Base-by-base conservation (phyloP, 2,329 filamentous ascomycete species). In the Fusarium sp. region DNA sequence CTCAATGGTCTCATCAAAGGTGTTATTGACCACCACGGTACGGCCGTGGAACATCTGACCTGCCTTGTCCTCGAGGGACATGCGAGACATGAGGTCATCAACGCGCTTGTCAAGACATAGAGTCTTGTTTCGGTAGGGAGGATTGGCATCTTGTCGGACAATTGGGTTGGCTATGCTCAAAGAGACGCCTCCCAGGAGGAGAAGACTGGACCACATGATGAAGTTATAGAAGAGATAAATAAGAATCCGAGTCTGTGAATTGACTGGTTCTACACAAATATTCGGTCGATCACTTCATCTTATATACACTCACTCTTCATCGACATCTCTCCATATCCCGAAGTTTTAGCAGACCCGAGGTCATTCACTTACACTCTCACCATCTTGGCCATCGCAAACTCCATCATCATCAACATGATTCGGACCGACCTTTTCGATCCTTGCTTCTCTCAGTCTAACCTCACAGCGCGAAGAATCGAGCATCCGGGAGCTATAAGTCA, bases 11-110 rank as follows among this genome's bases (percentile, higher is more conserved):
- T 49, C 57, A 8, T 74, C 71, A 31, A 74, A 72, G 8, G 71
- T 74, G 9, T 74, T 71, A n/a, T 74, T 72, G 24, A 72, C 71
- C 6, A 72, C 62, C 1, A 49, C 38, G 1, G 71, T 74, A 0
- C 71, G 71, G n/a, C 54, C 71, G 24, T 87, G 85, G 72, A 86
- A 87, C 60, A 87, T 80, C 70, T 86, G 85, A 2, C 85, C 85
- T 6, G 83, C 85, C 63, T 87, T 87, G 70, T 87, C 85, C 44
- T 85, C 82, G 0, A 87, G 54, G 0, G 82, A 86, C 85, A 87
- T 87, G 15, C 85, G 82, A 8, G 78, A 75, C 20, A 85, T 71
- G 8, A 87, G 81, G 63, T 87, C 85, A 31, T 86, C 83, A 13
- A 87, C 82, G 49, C 85, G 82, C n/a, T 84, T 83, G 47, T 86